Percentiles rank a stretch among this genome's conserved stretches.
These are phyloP conservation scores for Puccinia coronata DNA, from an alignment of 1,284 basidiomycete species.

Conservation along the genomic window DNA sequence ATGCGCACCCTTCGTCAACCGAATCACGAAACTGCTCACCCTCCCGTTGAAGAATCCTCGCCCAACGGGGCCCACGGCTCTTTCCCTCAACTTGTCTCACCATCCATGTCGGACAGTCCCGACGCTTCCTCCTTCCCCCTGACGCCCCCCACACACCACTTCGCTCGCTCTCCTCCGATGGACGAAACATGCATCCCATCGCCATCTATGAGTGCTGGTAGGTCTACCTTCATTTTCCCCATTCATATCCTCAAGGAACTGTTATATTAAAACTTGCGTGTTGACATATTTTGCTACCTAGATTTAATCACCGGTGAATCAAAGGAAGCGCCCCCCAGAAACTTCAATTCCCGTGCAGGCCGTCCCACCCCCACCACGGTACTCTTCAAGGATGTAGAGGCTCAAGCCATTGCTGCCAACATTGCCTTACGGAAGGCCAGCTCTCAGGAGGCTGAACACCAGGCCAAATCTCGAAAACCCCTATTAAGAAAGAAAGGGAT, in stretches of 20 bases:
- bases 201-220: constrained; percentile 9
- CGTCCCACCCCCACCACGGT: constrained; percentile 24
- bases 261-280: neutral
- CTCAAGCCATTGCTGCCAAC: constrained; percentile 44
- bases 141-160: constrained; percentile 13
- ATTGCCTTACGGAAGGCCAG: constrained; percentile 14
- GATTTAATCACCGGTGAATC: neutral
- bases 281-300: neutral
- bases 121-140: constrained; percentile 25
- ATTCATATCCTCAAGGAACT: neutral
- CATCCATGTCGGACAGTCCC: constrained; percentile 14
- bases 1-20: constrained; percentile 3
- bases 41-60: neutral
- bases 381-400: constrained; percentile 45
- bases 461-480: neutral
- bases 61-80: neutral
- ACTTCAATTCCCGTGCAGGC: neutral
- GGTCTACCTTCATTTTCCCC: neutral
- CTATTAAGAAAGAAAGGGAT: constrained; percentile 15
- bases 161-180: neutral
- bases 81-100: constrained; percentile 4
- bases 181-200: constrained; percentile 2
- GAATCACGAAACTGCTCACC: neutral
- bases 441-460: neutral
- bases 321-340: neutral